Evolutionary conservation across 257 asterid species (phyloP).

Genomic region (Plantago elongata): DNA sequence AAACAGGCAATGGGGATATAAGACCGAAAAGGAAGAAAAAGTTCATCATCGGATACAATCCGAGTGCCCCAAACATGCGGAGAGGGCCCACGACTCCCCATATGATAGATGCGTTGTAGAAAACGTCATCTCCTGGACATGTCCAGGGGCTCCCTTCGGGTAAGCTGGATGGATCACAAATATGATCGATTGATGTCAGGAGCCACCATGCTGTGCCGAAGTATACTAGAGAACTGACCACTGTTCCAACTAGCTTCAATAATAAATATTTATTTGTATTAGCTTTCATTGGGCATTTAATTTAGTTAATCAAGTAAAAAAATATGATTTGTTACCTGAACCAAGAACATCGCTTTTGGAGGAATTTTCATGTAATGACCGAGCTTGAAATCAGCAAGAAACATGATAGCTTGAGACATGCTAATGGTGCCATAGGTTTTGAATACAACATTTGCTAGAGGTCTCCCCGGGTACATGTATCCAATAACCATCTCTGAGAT

Average conservation of each 20-base stretch:
- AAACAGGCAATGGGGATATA: conserved; percentile 49
- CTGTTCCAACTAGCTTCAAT: conserved; percentile 56
- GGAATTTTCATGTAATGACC: conserved; percentile 82
- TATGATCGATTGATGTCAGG: conserved; percentile 38
- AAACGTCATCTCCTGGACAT: conserved; percentile 67
- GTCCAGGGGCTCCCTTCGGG: conserved; percentile 81
- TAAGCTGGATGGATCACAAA: conserved; percentile 40
- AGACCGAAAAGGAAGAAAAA: conserved; percentile 65
- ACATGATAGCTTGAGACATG: conserved; percentile 53
- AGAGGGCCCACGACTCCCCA: conserved; percentile 77
- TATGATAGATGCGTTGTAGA: conserved; percentile 80
- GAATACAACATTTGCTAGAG: conserved; percentile 56
- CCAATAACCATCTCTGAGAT: conserved; percentile 66
- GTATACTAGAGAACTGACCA: conserved; percentile 44
- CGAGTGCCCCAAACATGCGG: conserved; percentile 65
- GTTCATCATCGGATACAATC: conserved; percentile 55
- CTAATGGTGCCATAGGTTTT: conserved; percentile 59
- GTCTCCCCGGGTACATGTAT: conserved; percentile 61
- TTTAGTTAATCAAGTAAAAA: no score
- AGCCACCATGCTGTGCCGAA: conserved; percentile 83
- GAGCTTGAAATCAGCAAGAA: conserved; percentile 65
- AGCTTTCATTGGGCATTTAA: background rate
- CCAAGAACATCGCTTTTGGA: conserved; percentile 68
- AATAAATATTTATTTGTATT: background rate
- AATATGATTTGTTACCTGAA: conserved; percentile 32